phyloP scores from a whole-genome alignment of 495 filamentous ascomycete species.

The Extremus antarcticus region DNA sequence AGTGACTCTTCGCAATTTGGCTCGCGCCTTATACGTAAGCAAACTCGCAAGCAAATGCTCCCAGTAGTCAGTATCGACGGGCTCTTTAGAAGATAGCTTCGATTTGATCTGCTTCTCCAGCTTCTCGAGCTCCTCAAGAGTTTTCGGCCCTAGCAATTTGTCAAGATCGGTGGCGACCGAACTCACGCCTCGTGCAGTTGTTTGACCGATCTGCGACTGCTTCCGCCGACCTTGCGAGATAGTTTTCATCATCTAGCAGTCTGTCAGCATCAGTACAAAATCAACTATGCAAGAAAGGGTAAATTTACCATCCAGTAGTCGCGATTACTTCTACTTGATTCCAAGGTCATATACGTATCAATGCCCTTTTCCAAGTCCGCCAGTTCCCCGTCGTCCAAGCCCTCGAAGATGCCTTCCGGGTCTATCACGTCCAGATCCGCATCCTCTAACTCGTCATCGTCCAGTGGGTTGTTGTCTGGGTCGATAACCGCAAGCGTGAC shows the following conservation, averaged over 20 bases:
- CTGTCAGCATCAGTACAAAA: slow-evolving; percentile 24
- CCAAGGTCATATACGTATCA: slow-evolving; percentile 69
- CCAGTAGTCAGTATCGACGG: slow-evolving; percentile 96
- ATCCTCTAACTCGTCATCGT: slow-evolving; percentile 78
- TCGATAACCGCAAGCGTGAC: slow-evolving; percentile 85
- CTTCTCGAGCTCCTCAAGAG: slow-evolving; percentile 70
- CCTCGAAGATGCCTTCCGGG: slow-evolving; percentile 73
- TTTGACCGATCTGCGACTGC: slow-evolving; percentile 46
- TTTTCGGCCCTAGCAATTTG: slow-evolving; percentile 71
- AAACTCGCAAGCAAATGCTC: slow-evolving; percentile 79
- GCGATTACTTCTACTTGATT: slow-evolving; percentile 62
- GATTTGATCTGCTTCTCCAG: slow-evolving; percentile 74
- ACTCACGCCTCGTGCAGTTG: slow-evolving; percentile 61
- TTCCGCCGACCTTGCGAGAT: slow-evolving; percentile 72
- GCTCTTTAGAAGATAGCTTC: slow-evolving; percentile 79
- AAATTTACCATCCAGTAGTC: slow-evolving; percentile 71
- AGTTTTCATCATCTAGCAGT: slow-evolving; percentile 58
- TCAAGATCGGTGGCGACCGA: slow-evolving; percentile 85
- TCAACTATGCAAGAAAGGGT: neutral
- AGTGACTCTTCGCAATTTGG: slow-evolving; percentile 71
- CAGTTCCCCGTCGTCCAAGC: slow-evolving; percentile 57
- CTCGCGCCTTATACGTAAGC: slow-evolving; percentile 81
- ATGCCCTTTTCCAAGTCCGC: slow-evolving; percentile 78
- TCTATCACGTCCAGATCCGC: slow-evolving; percentile 67
- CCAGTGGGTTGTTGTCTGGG: slow-evolving; percentile 60